Evolutionary conservation across 768 basidiomycete species (phyloP).

Genomic region (Agrocybe pediades): DNA sequence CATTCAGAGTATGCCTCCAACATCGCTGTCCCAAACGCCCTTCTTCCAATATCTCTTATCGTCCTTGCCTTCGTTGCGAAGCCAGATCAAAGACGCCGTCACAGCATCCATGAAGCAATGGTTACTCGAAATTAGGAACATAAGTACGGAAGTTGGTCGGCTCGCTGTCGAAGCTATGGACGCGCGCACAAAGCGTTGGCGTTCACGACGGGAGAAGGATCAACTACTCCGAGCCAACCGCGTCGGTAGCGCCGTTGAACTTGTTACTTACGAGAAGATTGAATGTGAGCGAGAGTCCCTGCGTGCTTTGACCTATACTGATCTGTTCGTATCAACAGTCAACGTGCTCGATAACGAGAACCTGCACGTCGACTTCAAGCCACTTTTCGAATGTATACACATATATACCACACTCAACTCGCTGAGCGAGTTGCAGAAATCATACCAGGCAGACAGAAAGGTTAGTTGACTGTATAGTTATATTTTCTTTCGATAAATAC

Average conservation of each 20-base stretch:
- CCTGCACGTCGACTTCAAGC: slow-evolving; percentile 89
- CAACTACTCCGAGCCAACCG: slow-evolving; percentile 72
- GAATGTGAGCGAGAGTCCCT: slow-evolving; percentile 69
- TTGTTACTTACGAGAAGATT: slow-evolving; percentile 89
- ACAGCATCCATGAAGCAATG: slow-evolving; percentile 96
- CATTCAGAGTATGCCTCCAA: slow-evolving; percentile 87
- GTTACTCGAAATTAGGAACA: slow-evolving; percentile 92
- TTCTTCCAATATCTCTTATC: slow-evolving; percentile 91
- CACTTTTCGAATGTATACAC: slow-evolving; percentile 95
- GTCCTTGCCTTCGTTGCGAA: slow-evolving; percentile 87
- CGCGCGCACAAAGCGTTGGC: slow-evolving; percentile 78
- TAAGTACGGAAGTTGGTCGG: slow-evolving; percentile 81
- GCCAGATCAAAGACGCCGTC: slow-evolving; percentile 90
- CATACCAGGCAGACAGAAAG: slow-evolving; percentile 97
- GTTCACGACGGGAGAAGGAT: slow-evolving; percentile 81
- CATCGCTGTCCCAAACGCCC: slow-evolving; percentile 88
- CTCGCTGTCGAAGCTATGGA: slow-evolving; percentile 93
- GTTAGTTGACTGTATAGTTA: slow-evolving; percentile 33
- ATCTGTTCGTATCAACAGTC: slow-evolving; percentile 48
- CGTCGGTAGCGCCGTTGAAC: slow-evolving; percentile 90
- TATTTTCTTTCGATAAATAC: slow-evolving; percentile 5
- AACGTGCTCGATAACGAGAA: slow-evolving; percentile 92
- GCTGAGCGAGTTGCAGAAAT: slow-evolving; percentile 86
- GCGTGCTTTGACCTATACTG: neutral
- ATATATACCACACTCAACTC: slow-evolving; percentile 92